A percentile compares a stretch with the other conserved stretches of the same genome.
Evolutionary conservation across 176 grass and related monocot genomes (phyloP).

Genomic region (Ensete ventricosum): DNA sequence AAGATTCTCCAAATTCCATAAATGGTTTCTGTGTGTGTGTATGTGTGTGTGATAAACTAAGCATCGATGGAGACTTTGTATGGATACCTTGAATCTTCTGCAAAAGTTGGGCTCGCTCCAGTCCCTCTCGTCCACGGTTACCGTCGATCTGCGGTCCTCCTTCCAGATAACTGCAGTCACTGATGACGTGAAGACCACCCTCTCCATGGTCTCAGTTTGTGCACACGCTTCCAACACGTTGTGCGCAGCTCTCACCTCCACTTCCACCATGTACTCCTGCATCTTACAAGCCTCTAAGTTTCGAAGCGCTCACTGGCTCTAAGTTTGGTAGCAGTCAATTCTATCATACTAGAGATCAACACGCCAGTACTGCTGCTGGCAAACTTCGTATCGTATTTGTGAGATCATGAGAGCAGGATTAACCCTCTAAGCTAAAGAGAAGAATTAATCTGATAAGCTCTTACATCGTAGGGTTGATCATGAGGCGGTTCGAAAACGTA

Average conservation of each 20-base stretch:
- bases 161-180: slow-evolving; percentile 81
- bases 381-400: too few species aligned
- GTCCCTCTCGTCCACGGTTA: slow-evolving; percentile 45
- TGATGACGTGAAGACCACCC: slow-evolving; percentile 90
- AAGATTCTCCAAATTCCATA: too few species aligned
- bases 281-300: not conserved
- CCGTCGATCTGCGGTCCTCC: slow-evolving; percentile 13
- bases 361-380: too few species aligned
- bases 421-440: too few species aligned
- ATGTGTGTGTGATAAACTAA: too few species aligned
- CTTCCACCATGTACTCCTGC: slow-evolving; percentile 57
- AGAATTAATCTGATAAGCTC: not conserved
- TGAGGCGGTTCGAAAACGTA: slow-evolving; percentile 63
- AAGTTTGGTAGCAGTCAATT: too few species aligned
- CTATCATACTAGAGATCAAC: too few species aligned
- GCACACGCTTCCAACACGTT: slow-evolving; percentile 95
- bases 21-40: too few species aligned
- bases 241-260: slow-evolving; percentile 80
- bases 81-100: slow-evolving; percentile 50
- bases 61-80: too few species aligned
- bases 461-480: slow-evolving; percentile 58
- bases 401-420: too few species aligned
- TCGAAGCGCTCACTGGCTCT: too few species aligned
- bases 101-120: slow-evolving; percentile 90
- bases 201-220: slow-evolving; percentile 55